Base-by-base conservation (phyloP, 2,329 filamentous ascomycete genomes). In the Cordyceps fumosorosea region DNA sequence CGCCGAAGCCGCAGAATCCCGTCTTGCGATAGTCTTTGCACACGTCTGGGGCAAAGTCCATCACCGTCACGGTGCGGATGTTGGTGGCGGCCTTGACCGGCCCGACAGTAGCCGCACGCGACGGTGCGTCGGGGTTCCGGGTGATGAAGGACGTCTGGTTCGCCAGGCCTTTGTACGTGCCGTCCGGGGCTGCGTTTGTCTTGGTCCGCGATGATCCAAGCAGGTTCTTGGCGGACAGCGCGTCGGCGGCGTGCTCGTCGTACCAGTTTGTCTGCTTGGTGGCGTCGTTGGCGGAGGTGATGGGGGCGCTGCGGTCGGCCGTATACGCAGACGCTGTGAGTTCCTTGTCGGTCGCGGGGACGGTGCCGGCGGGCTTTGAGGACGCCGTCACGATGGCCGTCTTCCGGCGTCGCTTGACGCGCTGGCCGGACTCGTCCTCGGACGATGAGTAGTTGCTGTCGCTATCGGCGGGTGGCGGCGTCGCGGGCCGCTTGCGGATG, bases 1-100 rank as follows among this genome's bases (percentile, higher is more conserved):
- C 90, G 32, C 89, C 71, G 16, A 66, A 62, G 56, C 73, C 73
- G 45, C 73, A 76, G 16, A 66, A 71, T 0, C 89, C 89, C 0
- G 88, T 95, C 69, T 90, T 84, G 67, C 93, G 93, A 75, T 91
- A 95, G 72, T 98, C 95, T 74, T 98, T 98, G 76, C 95, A 99
- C 0, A 96, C 90, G 67, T 98, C 93, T 0, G 93, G 91, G 0
- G 90, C 89, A 72, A 91, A 98, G 72, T 99, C 95, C 37, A 87
- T 96, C 7, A 93, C 84, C 0, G 93, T 98, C 66, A 96, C 89
- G 2, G 90, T 96, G 57, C 95, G 87, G 62, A 99, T 88, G 69
- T 98, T 98, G 1, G 90, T 90, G 0, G 93, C 84, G 1, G 90
- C 89, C 75, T 96, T 96, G 65, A 96, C 83, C 0, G 95, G 95